phyloP scores from a whole-genome alignment of 257 asterid species.

The Thymus quinquecostatus region DNA sequence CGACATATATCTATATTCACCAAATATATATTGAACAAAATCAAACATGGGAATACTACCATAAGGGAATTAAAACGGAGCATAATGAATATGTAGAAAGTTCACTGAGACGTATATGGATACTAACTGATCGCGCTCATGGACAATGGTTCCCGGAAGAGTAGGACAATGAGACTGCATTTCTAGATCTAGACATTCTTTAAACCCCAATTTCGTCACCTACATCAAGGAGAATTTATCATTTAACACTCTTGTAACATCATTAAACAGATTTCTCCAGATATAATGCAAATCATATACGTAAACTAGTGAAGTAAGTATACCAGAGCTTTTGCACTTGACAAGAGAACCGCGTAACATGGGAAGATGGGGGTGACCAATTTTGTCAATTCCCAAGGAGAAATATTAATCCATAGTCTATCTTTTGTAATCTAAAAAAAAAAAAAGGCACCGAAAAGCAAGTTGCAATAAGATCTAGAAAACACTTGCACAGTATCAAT shows the following conservation, averaged over 20 bases:
- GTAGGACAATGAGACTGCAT: conserved; percentile 80
- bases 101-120: background rate
- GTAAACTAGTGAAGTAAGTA: background rate
- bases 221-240: conserved; percentile 43
- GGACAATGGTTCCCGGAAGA: conserved; percentile 81
- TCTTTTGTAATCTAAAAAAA: conserved; percentile 60
- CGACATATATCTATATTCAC: conserved; percentile 73
- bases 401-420: conserved; percentile 85
- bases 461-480: background rate
- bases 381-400: conserved; percentile 86
- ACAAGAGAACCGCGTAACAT: background rate
- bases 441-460: conserved; percentile 21
- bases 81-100: background rate
- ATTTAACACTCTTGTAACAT: conserved; percentile 13
- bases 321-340: background rate
- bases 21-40: background rate
- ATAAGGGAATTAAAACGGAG: too few species aligned
- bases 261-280: background rate
- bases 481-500: too few species aligned
- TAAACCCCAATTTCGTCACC: conserved; percentile 89
- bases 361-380: background rate
- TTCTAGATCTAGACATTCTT: conserved; percentile 71
- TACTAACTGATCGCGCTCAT: conserved; percentile 88
- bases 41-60: background rate
- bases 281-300: background rate